A percentile compares a stretch with the other conserved stretches of the same genome.
Conservation (phyloP, 768 basidiomycete species). For the Boletellus sp. region DNA sequence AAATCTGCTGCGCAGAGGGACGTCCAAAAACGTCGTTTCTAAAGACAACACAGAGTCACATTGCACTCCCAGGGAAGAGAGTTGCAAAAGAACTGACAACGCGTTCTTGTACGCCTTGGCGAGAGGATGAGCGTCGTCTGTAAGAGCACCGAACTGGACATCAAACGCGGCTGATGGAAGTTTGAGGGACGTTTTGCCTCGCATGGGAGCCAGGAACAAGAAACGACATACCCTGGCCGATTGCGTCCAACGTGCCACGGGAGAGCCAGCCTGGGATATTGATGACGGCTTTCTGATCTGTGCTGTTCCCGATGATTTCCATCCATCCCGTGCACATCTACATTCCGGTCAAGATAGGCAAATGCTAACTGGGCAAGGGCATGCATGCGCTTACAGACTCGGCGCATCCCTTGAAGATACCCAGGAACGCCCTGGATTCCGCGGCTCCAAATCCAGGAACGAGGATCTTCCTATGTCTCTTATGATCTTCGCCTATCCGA, state of each 20-base stretch:
- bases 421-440: conserved; percentile 48
- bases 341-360: not conserved
- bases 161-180: conserved; percentile 41
- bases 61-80: no score
- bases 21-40: conserved; percentile 13
- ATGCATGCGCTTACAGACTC: conserved; percentile 17
- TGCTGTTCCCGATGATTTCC: conserved; percentile 13
- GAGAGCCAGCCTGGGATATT: conserved; percentile 33
- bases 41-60: conserved; percentile 12
- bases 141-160: conserved; percentile 12
- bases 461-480: conserved; percentile 51
- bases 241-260: conserved; percentile 47
- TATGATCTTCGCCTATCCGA: conserved; percentile 41
- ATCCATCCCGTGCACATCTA: conserved; percentile 26
- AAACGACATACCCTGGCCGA: conserved; percentile 40
- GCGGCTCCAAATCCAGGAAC: conserved; percentile 53
- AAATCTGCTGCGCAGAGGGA: conserved; percentile 3
- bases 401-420: conserved; percentile 42
- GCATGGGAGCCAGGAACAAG: not conserved
- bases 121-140: not conserved
- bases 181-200: not conserved
- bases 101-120: conserved; percentile 5
- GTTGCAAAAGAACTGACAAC: not conserved
- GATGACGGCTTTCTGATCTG: conserved; percentile 13
- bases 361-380: not conserved